Conservation (phyloP, 2,329 filamentous ascomycete genomes). For the Fusarium praegraminearum region DNA sequence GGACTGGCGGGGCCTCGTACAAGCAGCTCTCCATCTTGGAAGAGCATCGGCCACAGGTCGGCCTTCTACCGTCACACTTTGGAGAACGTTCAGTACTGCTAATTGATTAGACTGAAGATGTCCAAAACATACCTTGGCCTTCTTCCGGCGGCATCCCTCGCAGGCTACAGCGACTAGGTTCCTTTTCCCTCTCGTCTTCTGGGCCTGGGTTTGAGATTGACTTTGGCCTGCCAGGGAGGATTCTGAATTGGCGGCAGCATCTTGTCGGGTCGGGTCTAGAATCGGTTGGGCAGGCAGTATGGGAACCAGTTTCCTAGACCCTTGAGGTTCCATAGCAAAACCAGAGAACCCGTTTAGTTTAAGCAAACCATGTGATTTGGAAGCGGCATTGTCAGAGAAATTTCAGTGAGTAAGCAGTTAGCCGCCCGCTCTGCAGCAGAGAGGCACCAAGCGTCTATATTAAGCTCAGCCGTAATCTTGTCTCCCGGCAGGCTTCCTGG, state of each 20-base stretch:
- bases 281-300: constrained; percentile 19
- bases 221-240: background rate
- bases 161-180: constrained; percentile 19
- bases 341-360: background rate
- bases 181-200: constrained; percentile 1
- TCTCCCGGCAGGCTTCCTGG: background rate
- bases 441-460: background rate
- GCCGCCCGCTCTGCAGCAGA: background rate
- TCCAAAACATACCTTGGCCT: constrained; percentile 8
- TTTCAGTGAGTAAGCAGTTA: background rate
- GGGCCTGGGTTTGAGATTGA: background rate
- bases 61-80: constrained; percentile 22
- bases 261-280: background rate
- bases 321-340: constrained; percentile 17
- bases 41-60: constrained; percentile 16
- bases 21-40: constrained; percentile 13
- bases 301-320: constrained; percentile 14
- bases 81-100: background rate
- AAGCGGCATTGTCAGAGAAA: constrained; percentile 1
- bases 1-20: constrained; percentile 8
- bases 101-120: background rate
- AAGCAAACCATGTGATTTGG: background rate
- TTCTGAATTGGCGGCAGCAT: background rate
- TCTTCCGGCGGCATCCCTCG: constrained; percentile 23
- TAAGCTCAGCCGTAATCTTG: background rate